These are phyloP conservation scores for Apiotrichum montevideense DNA, from an alignment of 1,284 basidiomycete genomes.

Conservation along the genomic window DNA sequence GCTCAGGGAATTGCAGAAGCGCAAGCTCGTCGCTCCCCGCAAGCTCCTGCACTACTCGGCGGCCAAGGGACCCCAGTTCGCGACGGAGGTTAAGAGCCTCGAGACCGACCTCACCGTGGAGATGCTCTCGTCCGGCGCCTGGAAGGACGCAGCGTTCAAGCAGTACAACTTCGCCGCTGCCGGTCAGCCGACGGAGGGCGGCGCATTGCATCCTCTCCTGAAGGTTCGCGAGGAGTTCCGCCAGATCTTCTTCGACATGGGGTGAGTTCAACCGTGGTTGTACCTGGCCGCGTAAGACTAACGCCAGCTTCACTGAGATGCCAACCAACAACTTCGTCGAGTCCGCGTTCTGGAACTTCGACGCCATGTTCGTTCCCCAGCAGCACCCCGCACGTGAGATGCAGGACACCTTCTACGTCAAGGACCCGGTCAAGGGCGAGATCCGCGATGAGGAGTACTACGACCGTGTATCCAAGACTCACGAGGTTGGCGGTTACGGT, in stretches of 20 bases:
- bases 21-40: conserved; percentile 68
- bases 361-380: conserved; percentile 96
- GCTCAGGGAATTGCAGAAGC: conserved; percentile 80
- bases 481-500: conserved; percentile 86
- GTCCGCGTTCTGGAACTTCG: conserved; percentile 99
- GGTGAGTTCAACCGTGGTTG: conserved; percentile 53
- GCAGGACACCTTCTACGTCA: conserved; percentile 99
- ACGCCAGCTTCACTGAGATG: conserved; percentile 92
- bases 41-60: conserved; percentile 94
- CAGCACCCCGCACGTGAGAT: conserved; percentile 97
- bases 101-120: conserved; percentile 96
- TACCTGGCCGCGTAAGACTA: background rate
- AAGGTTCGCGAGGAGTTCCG: conserved; percentile 98
- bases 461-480: conserved; percentile 76
- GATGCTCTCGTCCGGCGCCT: conserved; percentile 80
- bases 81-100: conserved; percentile 87
- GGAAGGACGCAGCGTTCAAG: conserved; percentile 90
- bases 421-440: conserved; percentile 76
- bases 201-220: conserved; percentile 89
- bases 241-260: conserved; percentile 99
- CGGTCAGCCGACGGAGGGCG: conserved; percentile 78
- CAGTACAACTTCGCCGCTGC: conserved; percentile 99
- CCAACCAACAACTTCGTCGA: conserved; percentile 97
- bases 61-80: conserved; percentile 78
- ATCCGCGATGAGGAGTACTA: conserved; percentile 81